Evolutionary conservation across 768 basidiomycete genomes (phyloP).

Genomic region (Suillus placidus): DNA sequence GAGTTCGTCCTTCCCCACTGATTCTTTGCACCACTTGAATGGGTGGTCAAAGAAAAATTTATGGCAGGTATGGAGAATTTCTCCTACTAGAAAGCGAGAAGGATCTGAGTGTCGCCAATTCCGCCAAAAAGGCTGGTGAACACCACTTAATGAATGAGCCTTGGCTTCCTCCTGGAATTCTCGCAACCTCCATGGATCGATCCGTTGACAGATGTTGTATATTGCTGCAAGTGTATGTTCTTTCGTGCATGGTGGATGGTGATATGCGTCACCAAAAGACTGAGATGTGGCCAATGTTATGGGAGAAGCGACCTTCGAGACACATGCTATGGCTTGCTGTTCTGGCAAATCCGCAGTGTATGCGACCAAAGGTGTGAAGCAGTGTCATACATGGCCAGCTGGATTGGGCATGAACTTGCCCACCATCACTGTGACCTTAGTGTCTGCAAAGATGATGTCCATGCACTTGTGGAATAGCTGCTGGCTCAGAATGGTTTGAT

Average conservation of each 20-base stretch:
- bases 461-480: constrained; percentile 34
- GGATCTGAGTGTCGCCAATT: too few species aligned
- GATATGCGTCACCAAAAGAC: too few species aligned
- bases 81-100: too few species aligned
- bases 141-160: too few species aligned
- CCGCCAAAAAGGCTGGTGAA: too few species aligned
- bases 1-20: background rate
- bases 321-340: constrained; percentile 15
- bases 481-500: constrained; percentile 28
- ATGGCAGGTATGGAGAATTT: constrained; percentile 16
- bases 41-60: constrained; percentile 20
- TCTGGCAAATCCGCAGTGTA: constrained; percentile 25
- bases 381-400: constrained; percentile 1
- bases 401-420: constrained; percentile 33
- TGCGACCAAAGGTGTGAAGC: constrained; percentile 18
- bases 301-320: constrained; percentile 18
- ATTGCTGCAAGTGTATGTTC: too few species aligned
- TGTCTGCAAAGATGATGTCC: constrained; percentile 29
- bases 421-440: constrained; percentile 30
- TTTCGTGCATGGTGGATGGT: too few species aligned
- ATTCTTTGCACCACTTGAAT: constrained; percentile 19
- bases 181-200: too few species aligned
- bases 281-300: constrained; percentile 12
- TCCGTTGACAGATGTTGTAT: too few species aligned
- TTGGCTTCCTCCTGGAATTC: too few species aligned